These are phyloP conservation scores for Colletotrichum higginsianum DNA, from an alignment of 2,329 filamentous ascomycete genomes.

Conservation along the genomic window DNA sequence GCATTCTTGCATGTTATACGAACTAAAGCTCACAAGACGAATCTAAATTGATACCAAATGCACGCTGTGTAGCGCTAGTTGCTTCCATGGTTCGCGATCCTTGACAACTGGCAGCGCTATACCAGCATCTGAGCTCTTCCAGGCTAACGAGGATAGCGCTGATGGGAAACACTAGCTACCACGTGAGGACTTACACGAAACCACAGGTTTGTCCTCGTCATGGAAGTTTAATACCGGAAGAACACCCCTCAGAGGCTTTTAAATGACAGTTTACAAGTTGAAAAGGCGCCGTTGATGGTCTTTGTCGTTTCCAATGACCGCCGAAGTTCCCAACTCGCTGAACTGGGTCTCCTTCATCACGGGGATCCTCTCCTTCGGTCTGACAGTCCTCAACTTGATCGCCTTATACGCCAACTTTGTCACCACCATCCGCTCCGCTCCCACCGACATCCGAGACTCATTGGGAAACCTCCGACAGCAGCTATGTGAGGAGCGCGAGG, in stretches of 20 bases:
- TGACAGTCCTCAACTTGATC: slow-evolving; percentile 37
- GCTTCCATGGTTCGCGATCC: neutral
- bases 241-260: neutral
- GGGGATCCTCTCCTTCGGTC: slow-evolving; percentile 35
- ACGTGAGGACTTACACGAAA: slow-evolving; percentile 19
- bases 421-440: slow-evolving; percentile 28
- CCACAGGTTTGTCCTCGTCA: neutral
- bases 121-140: neutral
- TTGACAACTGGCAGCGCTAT: slow-evolving; percentile 41
- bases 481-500: slow-evolving; percentile 36
- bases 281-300: neutral
- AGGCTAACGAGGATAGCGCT: slow-evolving; percentile 15
- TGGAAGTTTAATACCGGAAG: slow-evolving; percentile 16
- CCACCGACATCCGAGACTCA: slow-evolving; percentile 29
- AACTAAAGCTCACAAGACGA: neutral
- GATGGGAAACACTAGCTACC: slow-evolving; percentile 24
- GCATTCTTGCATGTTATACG: neutral
- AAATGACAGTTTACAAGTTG: neutral
- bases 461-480: slow-evolving; percentile 38
- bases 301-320: slow-evolving; percentile 13
- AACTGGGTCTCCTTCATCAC: slow-evolving; percentile 40
- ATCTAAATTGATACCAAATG: neutral
- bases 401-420: slow-evolving; percentile 38
- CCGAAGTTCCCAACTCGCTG: slow-evolving; percentile 34
- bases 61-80: neutral